Evolutionary conservation across 805 yeast genomes (phyloP).

Genomic region (Kuraishia ogatae): DNA sequence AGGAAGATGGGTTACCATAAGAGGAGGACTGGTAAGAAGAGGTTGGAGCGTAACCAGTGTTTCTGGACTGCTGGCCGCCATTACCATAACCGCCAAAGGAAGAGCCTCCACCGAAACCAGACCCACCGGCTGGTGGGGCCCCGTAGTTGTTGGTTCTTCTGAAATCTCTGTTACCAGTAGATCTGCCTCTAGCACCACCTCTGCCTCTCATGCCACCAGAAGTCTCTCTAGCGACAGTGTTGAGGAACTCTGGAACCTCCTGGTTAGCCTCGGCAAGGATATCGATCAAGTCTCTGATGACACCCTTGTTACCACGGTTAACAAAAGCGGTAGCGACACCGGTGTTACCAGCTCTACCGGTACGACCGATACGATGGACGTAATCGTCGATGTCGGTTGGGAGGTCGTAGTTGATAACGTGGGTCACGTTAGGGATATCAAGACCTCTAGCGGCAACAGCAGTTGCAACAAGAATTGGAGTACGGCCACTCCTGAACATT

Average conservation of each 20-base stretch:
- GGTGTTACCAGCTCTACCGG: constrained; percentile 99
- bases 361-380: constrained; percentile 99
- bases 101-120: constrained; percentile 22
- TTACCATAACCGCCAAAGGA: constrained; percentile 25
- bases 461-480: constrained; percentile 95
- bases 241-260: constrained; percentile 89
- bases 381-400: constrained; percentile 97
- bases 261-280: constrained; percentile 93
- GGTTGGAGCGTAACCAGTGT: constrained; percentile 26
- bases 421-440: constrained; percentile 98
- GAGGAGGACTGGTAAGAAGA: constrained; percentile 21
- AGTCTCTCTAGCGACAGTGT: constrained; percentile 70
- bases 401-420: constrained; percentile 94
- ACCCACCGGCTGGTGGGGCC: constrained; percentile 8
- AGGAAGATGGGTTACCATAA: constrained; percentile 16
- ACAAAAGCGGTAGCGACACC: constrained; percentile 98
- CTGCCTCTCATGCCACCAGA: constrained; percentile 43
- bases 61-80: constrained; percentile 15
- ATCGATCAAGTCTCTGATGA: constrained; percentile 81
- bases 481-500: constrained; percentile 84
- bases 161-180: constrained; percentile 40
- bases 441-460: constrained; percentile 99
- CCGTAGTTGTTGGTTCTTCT: constrained; percentile 30
- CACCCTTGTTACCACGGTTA: constrained; percentile 88
- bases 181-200: constrained; percentile 47